phyloP scores from a whole-genome alignment of 2,329 filamentous ascomycete species.

The Sclerotinia subarctica region DNA sequence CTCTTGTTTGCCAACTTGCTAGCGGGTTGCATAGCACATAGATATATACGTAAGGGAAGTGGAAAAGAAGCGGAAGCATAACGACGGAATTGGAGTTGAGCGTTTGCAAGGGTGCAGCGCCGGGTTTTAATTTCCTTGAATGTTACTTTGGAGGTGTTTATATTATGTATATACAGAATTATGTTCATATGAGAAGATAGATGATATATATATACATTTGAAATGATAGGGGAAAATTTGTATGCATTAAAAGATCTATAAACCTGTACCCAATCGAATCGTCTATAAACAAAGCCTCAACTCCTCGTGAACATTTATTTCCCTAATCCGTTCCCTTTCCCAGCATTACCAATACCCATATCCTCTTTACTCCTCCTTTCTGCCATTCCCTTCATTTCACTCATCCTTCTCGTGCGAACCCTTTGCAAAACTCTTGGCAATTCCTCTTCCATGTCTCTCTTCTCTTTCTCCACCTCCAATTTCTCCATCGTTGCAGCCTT shows the following conservation, averaged over 20 bases:
- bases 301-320: neutral
- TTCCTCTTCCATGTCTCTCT: slow-evolving; percentile 39
- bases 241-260: neutral
- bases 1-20: neutral
- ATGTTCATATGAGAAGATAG: neutral
- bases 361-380: slow-evolving; percentile 28
- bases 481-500: slow-evolving; percentile 27
- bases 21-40: neutral
- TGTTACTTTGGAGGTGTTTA: too few relatives aligned
- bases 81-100: neutral
- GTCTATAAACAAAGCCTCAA: neutral
- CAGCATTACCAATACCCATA: slow-evolving; percentile 1
- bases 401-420: slow-evolving; percentile 44
- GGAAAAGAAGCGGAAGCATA: neutral
- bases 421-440: slow-evolving; percentile 48
- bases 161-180: neutral
- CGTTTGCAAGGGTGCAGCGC: neutral
- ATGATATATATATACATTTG: neutral
- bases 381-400: slow-evolving; percentile 30
- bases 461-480: slow-evolving; percentile 25
- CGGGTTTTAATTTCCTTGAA: slow-evolving; percentile 1
- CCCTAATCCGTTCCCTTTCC: neutral
- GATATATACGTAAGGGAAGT: neutral
- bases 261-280: neutral
- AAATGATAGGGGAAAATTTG: neutral